phyloP scores from a whole-genome alignment of 1,139 yeast genomes.

The Saccharomycopsis hybrid region DNA sequence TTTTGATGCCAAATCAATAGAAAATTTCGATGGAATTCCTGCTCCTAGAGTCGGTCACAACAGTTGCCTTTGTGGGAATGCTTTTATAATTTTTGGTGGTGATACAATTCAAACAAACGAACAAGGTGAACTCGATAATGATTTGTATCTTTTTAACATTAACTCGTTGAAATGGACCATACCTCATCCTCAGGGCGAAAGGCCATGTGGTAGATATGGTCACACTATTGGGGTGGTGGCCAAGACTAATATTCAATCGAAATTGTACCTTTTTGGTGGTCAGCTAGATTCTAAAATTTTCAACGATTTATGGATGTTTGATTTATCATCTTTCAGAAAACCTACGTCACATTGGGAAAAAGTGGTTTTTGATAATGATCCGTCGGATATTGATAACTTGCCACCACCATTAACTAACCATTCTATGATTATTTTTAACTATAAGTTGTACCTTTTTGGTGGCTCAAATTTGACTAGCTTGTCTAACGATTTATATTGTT shows the following conservation, averaged over 20 bases:
- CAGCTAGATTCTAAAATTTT: constrained; percentile 85
- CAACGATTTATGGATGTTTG: constrained; percentile 81
- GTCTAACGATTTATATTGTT: constrained; percentile 75
- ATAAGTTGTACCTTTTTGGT: constrained; percentile 87
- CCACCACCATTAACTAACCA: constrained; percentile 96
- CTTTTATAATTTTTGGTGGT: constrained; percentile 93
- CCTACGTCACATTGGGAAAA: constrained; percentile 82
- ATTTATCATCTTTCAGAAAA: constrained; percentile 79
- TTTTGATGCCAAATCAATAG: constrained; percentile 56
- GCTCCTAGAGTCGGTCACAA: constrained; percentile 98
- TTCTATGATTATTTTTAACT: constrained; percentile 74
- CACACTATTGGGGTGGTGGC: constrained; percentile 66
- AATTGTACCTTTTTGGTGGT: constrained; percentile 88
- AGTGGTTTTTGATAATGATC: constrained; percentile 44
- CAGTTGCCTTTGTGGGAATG: constrained; percentile 86
- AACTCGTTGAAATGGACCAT: constrained; percentile 88
- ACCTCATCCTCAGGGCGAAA: constrained; percentile 72
- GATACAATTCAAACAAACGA: constrained; percentile 83
- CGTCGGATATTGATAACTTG: constrained; percentile 34
- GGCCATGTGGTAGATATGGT: constrained; percentile 92
- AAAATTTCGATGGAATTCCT: constrained; percentile 65
- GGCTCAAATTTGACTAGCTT: constrained; percentile 78
- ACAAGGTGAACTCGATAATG: constrained; percentile 79
- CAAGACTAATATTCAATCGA: constrained; percentile 58
- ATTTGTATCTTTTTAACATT: constrained; percentile 81